phyloP scores from a whole-genome alignment of 1,284 basidiomycete genomes.

The Pterulicium gracile region DNA sequence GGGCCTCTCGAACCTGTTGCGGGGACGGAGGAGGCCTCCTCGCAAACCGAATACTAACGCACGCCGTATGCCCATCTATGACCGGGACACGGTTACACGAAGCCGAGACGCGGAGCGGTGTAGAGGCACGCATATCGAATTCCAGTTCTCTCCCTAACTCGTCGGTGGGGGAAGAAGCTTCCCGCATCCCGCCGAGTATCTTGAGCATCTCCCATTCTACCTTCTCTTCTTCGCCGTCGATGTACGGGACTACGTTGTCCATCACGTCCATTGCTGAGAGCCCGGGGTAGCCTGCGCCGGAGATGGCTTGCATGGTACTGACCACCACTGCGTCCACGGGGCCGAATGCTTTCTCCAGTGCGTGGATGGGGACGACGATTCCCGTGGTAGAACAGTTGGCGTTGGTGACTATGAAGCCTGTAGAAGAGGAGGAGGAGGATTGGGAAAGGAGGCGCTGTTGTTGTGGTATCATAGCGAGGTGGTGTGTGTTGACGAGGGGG shows the following conservation, averaged over 20 bases:
- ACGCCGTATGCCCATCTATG: slow-evolving; percentile 85
- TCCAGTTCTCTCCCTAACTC: slow-evolving; percentile 24
- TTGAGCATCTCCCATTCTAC: slow-evolving; percentile 98
- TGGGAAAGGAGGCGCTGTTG: slow-evolving; percentile 67
- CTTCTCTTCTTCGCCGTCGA: slow-evolving; percentile 96
- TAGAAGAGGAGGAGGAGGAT: slow-evolving; percentile 39
- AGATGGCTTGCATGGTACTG: slow-evolving; percentile 97
- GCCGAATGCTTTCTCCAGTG: slow-evolving; percentile 88
- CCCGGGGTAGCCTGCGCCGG: slow-evolving; percentile 95
- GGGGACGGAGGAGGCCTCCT: slow-evolving; percentile 75
- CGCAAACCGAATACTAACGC: slow-evolving; percentile 81
- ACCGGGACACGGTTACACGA: slow-evolving; percentile 90
- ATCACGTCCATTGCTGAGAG: slow-evolving; percentile 86
- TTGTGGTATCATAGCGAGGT: slow-evolving; percentile 78
- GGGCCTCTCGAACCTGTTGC: slow-evolving; percentile 81
- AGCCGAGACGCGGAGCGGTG: slow-evolving; percentile 82
- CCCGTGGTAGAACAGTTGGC: slow-evolving; percentile 99
- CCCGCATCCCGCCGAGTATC: slow-evolving; percentile 79
- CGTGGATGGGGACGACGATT: slow-evolving; percentile 85
- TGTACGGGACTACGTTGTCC: slow-evolving; percentile 95
- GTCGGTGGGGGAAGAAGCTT: slow-evolving; percentile 29
- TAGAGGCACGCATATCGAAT: slow-evolving; percentile 81
- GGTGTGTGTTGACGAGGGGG: slow-evolving; percentile 88
- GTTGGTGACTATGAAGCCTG: slow-evolving; percentile 96
- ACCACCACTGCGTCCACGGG: slow-evolving; percentile 86